Percentiles rank a stretch among this genome's conserved stretches.
Conservation (phyloP, 495 filamentous ascomycete genomes). For the Podospora tetraspora region DNA sequence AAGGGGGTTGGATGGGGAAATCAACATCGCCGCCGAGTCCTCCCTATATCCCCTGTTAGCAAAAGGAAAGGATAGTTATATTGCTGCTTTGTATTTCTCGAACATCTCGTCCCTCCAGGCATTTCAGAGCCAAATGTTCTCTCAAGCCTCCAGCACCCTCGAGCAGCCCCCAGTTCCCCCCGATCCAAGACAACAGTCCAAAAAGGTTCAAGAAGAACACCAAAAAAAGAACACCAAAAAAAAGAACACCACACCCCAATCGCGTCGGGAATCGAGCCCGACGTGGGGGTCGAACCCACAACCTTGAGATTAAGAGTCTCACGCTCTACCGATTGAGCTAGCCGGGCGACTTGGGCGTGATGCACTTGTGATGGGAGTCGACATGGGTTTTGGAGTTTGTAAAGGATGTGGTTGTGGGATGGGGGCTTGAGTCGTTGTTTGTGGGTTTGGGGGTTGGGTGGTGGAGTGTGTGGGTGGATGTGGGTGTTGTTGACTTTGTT, state of each 20-base stretch:
- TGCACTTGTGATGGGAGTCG: neutral
- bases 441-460: neutral
- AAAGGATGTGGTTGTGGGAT: neutral
- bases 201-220: neutral
- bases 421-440: conserved; percentile 5
- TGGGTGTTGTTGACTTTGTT: too few relatives aligned
- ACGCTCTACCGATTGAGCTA: conserved; percentile 82
- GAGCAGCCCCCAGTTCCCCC: too few relatives aligned
- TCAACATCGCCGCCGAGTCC: too few relatives aligned
- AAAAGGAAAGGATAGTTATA: too few relatives aligned
- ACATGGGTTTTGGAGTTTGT: neutral
- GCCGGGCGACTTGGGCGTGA: conserved; percentile 33
- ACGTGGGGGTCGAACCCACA: neutral
- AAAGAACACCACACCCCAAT: neutral
- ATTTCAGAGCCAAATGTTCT: too few relatives aligned
- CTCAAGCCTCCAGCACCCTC: too few relatives aligned
- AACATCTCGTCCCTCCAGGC: too few relatives aligned
- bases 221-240: neutral
- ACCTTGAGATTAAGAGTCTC: conserved; percentile 57
- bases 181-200: neutral
- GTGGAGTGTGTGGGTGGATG: neutral
- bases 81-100: too few relatives aligned
- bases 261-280: neutral
- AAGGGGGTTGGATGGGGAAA: too few relatives aligned
- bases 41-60: too few relatives aligned